phyloP scores from a whole-genome alignment of 768 basidiomycete species.

The Thelephora ganbajun region DNA sequence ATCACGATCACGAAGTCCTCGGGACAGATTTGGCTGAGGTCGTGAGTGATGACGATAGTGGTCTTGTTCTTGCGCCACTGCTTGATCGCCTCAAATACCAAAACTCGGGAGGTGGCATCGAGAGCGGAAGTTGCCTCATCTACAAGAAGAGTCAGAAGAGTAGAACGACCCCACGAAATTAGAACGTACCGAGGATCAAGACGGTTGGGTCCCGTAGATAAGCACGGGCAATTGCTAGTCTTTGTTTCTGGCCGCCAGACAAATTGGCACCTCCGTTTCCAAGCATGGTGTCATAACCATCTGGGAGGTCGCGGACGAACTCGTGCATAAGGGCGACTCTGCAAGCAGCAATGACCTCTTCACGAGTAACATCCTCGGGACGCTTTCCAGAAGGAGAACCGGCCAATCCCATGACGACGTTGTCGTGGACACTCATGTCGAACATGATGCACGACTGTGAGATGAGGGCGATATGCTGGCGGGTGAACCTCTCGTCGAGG shows the following conservation, averaged over 20 bases:
- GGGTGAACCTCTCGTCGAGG: constrained; percentile 60
- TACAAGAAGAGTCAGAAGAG: constrained; percentile 15
- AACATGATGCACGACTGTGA: constrained; percentile 73
- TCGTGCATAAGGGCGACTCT: constrained; percentile 77
- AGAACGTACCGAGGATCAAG: constrained; percentile 70
- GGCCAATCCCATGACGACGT: constrained; percentile 67
- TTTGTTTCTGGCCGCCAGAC: constrained; percentile 87
- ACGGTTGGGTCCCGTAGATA: constrained; percentile 76
- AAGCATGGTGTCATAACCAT: constrained; percentile 77
- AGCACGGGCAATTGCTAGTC: constrained; percentile 81
- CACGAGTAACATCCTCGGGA: constrained; percentile 38
- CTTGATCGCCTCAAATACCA: constrained; percentile 66
- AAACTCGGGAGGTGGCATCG: constrained; percentile 74
- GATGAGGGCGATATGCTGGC: constrained; percentile 59
- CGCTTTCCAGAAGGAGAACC: constrained; percentile 25
- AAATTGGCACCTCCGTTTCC: constrained; percentile 63
- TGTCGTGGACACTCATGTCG: constrained; percentile 70
- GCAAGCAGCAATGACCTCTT: constrained; percentile 73
- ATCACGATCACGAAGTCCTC: constrained; percentile 90
- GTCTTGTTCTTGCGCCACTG: constrained; percentile 66
- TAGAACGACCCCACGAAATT: background rate
- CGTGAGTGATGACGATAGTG: constrained; percentile 92
- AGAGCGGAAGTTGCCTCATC: constrained; percentile 77
- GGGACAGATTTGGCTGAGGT: constrained; percentile 64
- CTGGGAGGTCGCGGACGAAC: constrained; percentile 71